Evolutionary conservation across 768 basidiomycete species (phyloP).

Genomic region (Lactarius quietus): DNA sequence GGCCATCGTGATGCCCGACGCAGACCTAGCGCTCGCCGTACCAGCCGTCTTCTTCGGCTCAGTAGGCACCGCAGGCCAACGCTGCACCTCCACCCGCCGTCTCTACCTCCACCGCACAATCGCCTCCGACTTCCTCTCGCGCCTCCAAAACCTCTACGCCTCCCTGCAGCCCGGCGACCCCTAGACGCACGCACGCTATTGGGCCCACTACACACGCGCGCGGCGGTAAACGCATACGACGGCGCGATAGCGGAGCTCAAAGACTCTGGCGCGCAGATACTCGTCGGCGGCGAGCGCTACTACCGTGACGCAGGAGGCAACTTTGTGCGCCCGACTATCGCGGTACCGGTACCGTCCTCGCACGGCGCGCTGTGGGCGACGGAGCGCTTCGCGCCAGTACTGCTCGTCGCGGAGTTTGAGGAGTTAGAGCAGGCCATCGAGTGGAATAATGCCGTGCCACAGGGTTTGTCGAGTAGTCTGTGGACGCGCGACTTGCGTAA

Average conservation of each 20-base stretch:
- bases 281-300: conserved; percentile 67
- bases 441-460: conserved; percentile 89
- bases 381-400: conserved; percentile 86
- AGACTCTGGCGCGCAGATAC: conserved; percentile 65
- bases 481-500: conserved; percentile 86
- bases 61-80: conserved; percentile 71
- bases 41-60: conserved; percentile 93
- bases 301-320: conserved; percentile 56
- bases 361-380: conserved; percentile 60
- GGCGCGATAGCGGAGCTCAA: conserved; percentile 59
- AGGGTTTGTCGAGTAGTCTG: conserved; percentile 87
- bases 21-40: conserved; percentile 85
- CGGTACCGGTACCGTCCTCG: conserved; percentile 58
- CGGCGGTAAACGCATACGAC: conserved; percentile 64
- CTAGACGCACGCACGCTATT: conserved; percentile 68
- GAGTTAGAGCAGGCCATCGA: conserved; percentile 80
- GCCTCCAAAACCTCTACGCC: conserved; percentile 69
- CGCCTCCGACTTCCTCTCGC: conserved; percentile 69
- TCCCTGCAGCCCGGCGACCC: conserved; percentile 83
- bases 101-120: conserved; percentile 84
- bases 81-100: conserved; percentile 90
- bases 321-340: conserved; percentile 87
- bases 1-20: conserved; percentile 89
- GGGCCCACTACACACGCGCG: conserved; percentile 79
- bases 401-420: conserved; percentile 84